Base-by-base conservation (phyloP, 441 rosid genomes). In the Manihot esculenta region DNA sequence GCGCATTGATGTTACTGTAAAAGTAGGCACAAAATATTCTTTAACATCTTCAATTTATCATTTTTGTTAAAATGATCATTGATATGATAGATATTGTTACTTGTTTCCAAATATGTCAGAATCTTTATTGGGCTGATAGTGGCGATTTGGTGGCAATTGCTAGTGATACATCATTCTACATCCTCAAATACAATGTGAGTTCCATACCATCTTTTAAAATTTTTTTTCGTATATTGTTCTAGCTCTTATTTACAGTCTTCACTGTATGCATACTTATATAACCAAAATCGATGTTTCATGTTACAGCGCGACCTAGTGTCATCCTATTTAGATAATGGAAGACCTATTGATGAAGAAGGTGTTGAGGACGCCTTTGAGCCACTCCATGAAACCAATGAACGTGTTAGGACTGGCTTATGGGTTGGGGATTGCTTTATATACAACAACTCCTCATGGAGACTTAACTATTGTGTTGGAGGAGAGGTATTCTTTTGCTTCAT, bases 341-440 rank as follows among this genome's bases (percentile, higher is more conserved):
- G 83, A 82, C 85, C 88, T 65, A 89, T 87, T 53, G 98, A 93
- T 75, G 99, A 96, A 69, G 89, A 96, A 84, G 99, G 99, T 69
- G 93, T 93, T 74, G 99, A 93, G 76, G 98, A 96, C 81, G 97
- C 98, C 26, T 96, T 96, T 85, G 99, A 93, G 84, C 97, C 90
- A 82, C 98, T 96, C 63, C 93, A 91, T 81, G 98, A 96, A 84
- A 87, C 88, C 80, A 93, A 87, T 88, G 99, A 96, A 76, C 97
- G 99, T 72, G 97, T 88, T 62, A 86, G 98, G 79, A 93, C 97
- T 71, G 98, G 98, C 60, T 75, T 96, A 60, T 96, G 99, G 99
- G 98, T 96, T 79, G 99, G 99, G 68, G 99, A 96, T 80, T 96
- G 99, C 82, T 96, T 96, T 76, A 96, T 96, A 75, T 96, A 93